Evolutionary conservation across 164 flowering plant species (phyloP), one percentile per base, ranked within the genome.

Genomic region (Magnolia officinalis): DNA sequence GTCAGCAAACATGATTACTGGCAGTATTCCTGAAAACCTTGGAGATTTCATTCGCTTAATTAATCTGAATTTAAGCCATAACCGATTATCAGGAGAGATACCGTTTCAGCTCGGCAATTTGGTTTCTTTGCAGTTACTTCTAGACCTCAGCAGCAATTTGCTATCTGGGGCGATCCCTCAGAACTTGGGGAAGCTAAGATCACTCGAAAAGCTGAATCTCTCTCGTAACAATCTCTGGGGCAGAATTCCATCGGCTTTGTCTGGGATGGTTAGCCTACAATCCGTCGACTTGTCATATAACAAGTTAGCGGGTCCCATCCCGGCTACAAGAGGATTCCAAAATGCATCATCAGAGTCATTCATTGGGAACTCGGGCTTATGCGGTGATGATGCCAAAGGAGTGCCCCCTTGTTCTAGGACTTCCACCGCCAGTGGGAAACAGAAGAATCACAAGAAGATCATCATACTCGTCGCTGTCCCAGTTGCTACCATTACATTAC

Each of bases 101-200:
- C 85, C 85, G 0, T 70, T 51, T 52, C 73, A 77, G 73, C 19
- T 83, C 1, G 85, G 85, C 16, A 80, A 78, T 24, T 61, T 83
- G 52, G 67, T 23, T 50, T 16, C 61, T 10, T 58, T 80, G n/a
- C 80, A 77, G 65, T 13, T 52, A 8, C 5, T 71, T 16, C 63
- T 83, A 20, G 81, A 83, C 67, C 78, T 83, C 59, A 83, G 83
- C 49, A 74, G 74, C 14, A 83, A 83, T 68, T 59, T 49, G 2
- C 80, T 83, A 65, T 73, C 31, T 20, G 85, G 85, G 52, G 67
- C 51, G 59, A 74, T 83, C 70, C 67, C 83, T 21, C 29, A 73
- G 11, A 71, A 74, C 31, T 52, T 83, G 10, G 83, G 77, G 19
- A 78, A 77, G 4, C 73, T 83, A 24, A 77, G 0, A 21, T 7